Conservation (phyloP, 495 filamentous ascomycete genomes). For the Penicillium paradoxum region DNA sequence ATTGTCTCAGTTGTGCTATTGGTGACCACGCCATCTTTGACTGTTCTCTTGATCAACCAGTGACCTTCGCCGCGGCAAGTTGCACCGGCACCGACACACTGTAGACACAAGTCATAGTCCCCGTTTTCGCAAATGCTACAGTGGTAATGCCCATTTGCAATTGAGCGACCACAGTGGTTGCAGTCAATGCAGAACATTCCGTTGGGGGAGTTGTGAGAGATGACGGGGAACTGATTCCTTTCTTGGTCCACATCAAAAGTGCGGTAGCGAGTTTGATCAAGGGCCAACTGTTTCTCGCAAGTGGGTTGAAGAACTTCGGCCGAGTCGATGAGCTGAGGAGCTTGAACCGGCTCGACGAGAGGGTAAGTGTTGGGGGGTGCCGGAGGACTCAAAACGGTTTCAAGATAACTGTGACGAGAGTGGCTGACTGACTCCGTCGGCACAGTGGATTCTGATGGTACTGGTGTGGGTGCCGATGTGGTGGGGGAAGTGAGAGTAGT, state of each 20-base stretch:
- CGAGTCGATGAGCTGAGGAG: background rate
- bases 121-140: slow-evolving; percentile 89
- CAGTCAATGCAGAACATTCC: slow-evolving; percentile 71
- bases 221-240: slow-evolving; percentile 22
- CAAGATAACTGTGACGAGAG: slow-evolving; percentile 37
- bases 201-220: slow-evolving; percentile 29
- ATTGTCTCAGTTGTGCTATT: slow-evolving; percentile 80
- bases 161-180: slow-evolving; percentile 76
- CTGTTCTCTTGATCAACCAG: slow-evolving; percentile 88
- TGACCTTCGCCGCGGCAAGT: slow-evolving; percentile 73
- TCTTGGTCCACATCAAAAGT: slow-evolving; percentile 30
- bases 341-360: background rate
- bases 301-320: background rate
- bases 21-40: slow-evolving; percentile 71
- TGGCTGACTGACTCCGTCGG: slow-evolving; percentile 12
- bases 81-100: slow-evolving; percentile 69
- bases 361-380: slow-evolving; percentile 4
- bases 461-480: slow-evolving; percentile 4
- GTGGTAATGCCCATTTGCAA: slow-evolving; percentile 83
- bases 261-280: slow-evolving; percentile 22
- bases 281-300: background rate
- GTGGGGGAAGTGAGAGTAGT: slow-evolving; percentile 23
- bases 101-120: slow-evolving; percentile 88
- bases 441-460: slow-evolving; percentile 7
- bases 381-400: slow-evolving; percentile 38